Evolutionary conservation across 176 grass and related monocot genomes (phyloP).

Genomic region (Luzula sylvatica): DNA sequence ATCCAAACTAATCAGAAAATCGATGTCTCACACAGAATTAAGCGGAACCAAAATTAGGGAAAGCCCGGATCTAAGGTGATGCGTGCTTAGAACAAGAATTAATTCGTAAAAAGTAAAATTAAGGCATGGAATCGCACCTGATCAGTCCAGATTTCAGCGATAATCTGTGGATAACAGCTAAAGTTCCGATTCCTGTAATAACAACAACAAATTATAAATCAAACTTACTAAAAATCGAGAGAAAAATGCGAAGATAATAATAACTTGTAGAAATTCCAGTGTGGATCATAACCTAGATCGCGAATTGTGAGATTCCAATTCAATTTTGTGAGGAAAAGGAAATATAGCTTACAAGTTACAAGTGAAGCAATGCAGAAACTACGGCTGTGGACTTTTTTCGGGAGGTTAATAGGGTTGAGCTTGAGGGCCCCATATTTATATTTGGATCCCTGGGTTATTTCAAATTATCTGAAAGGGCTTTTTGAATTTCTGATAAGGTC

Average conservation of each 20-base stretch:
- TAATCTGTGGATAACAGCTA: neutral
- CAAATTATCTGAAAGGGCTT: no score
- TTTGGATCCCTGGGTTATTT: no score
- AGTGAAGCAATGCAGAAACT: neutral
- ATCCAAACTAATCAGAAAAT: neutral
- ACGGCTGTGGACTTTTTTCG: slow-evolving; percentile 4
- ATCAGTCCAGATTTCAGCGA: neutral
- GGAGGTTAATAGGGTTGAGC: neutral
- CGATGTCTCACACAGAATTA: neutral
- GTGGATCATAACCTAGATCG: neutral
- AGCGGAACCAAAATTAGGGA: neutral
- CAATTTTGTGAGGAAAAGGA: neutral
- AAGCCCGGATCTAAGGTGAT: neutral
- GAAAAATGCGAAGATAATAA: neutral
- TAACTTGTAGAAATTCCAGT: neutral
- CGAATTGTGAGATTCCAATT: neutral
- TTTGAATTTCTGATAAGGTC: no score
- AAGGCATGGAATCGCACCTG: neutral
- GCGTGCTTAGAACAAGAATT: neutral
- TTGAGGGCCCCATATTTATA: neutral
- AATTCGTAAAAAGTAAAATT: neutral
- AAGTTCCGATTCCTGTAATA: neutral
- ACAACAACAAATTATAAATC: neutral
- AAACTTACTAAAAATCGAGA: neutral
- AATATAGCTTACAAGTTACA: neutral